Percentiles rank a stretch among this genome's conserved stretches.
phyloP scores from a whole-genome alignment of 2,329 filamentous ascomycete species.

The Corinectria fuckeliana region DNA sequence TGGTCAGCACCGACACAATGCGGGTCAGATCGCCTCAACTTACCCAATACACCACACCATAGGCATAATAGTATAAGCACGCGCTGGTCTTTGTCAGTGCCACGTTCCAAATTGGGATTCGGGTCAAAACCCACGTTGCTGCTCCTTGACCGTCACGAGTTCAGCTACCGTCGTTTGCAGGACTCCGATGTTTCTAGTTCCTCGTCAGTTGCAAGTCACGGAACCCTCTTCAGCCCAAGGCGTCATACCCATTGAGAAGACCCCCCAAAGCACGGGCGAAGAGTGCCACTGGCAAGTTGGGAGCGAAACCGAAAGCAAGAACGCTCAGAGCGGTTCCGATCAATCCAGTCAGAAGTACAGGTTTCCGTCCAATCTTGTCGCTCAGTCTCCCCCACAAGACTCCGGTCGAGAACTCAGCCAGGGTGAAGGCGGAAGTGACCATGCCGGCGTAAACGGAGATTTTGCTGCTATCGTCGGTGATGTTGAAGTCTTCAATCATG shows the following conservation, averaged over 20 bases:
- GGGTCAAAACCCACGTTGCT: slow-evolving; percentile 72
- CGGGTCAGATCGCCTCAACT: slow-evolving; percentile 37
- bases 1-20: slow-evolving; percentile 31
- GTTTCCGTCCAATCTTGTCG: slow-evolving; percentile 90
- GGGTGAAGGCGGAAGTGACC: slow-evolving; percentile 94
- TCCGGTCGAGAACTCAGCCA: slow-evolving; percentile 92
- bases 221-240: slow-evolving; percentile 10
- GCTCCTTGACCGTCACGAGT: slow-evolving; percentile 88
- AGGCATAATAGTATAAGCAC: slow-evolving; percentile 96
- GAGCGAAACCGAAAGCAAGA: slow-evolving; percentile 88
- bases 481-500: slow-evolving; percentile 92
- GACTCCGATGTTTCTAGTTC: slow-evolving; percentile 83
- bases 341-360: slow-evolving; percentile 87
- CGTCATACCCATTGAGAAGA: slow-evolving; percentile 82
- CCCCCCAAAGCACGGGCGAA: slow-evolving; percentile 89
- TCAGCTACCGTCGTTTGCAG: slow-evolving; percentile 95
- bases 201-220: slow-evolving; percentile 20
- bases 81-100: slow-evolving; percentile 60
- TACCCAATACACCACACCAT: slow-evolving; percentile 96
- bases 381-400: slow-evolving; percentile 93
- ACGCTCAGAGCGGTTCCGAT: slow-evolving; percentile 92
- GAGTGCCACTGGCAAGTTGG: slow-evolving; percentile 80
- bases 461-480: slow-evolving; percentile 77
- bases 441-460: slow-evolving; percentile 94
- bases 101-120: background rate